Conservation (phyloP, 768 basidiomycete genomes). For the Russula sp. region DNA sequence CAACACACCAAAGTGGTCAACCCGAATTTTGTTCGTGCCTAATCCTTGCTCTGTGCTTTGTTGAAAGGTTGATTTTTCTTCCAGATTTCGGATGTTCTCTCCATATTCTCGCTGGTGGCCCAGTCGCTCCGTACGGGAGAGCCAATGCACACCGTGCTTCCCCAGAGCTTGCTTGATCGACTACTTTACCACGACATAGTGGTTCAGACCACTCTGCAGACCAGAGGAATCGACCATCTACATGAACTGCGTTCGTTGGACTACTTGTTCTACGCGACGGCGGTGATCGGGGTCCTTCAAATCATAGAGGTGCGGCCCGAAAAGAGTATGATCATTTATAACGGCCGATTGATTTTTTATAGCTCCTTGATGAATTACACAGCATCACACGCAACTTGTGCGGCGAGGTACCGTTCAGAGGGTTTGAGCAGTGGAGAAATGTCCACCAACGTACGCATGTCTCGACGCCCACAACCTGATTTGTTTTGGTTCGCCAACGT, state of each 20-base stretch:
- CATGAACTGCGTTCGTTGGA: constrained; percentile 23
- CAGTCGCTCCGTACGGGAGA: constrained; percentile 47
- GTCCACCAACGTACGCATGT: constrained; percentile 26
- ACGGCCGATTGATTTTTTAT: neutral
- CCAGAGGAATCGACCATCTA: constrained; percentile 8
- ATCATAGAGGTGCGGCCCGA: constrained; percentile 20
- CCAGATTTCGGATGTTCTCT: constrained; percentile 46
- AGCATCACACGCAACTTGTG: constrained; percentile 27
- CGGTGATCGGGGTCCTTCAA: constrained; percentile 27
- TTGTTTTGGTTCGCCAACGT: too few relatives aligned
- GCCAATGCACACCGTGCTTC: constrained; percentile 45
- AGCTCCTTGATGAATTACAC: constrained; percentile 28
- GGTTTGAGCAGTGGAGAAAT: constrained; percentile 29
- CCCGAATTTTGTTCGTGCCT: constrained; percentile 49
- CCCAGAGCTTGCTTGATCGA: constrained; percentile 43
- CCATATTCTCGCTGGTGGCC: constrained; percentile 39
- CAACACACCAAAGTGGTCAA: constrained; percentile 50
- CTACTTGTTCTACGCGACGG: constrained; percentile 29
- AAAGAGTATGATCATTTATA: neutral
- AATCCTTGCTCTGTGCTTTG: too few relatives aligned
- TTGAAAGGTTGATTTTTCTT: neutral
- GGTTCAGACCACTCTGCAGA: constrained; percentile 16
- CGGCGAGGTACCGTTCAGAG: constrained; percentile 30
- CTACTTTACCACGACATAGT: constrained; percentile 44
- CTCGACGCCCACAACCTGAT: constrained; percentile 23